These are phyloP conservation scores for Auricularia heimuer DNA, from an alignment of 768 basidiomycete genomes.

Conservation along the genomic window DNA sequence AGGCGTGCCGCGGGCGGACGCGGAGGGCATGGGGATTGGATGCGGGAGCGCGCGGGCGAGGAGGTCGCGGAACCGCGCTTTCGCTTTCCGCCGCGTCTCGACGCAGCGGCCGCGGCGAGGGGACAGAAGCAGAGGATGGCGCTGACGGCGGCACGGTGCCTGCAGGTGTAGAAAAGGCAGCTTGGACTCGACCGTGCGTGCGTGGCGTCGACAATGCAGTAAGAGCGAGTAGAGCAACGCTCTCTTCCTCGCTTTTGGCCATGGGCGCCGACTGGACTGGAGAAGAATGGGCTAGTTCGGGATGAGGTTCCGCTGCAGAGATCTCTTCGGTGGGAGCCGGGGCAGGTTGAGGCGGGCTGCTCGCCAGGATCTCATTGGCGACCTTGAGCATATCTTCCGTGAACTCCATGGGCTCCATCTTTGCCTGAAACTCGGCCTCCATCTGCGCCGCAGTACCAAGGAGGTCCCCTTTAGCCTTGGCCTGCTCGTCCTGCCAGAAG, in stretches of 20 bases:
- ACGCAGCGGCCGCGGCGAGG: neutral
- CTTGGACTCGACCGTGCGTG: no score
- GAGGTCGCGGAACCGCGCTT: conserved; percentile 1
- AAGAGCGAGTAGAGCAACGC: neutral
- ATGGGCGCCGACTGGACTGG: no score
- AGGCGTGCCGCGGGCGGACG: neutral
- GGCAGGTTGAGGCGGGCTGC: no score
- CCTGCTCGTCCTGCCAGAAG: neutral
- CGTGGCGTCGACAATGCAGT: neutral
- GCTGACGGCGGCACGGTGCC: neutral
- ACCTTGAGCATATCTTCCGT: no score
- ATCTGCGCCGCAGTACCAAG: neutral
- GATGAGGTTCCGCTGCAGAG: no score
- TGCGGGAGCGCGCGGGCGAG: neutral
- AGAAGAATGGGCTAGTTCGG: no score
- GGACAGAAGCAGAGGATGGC: neutral
- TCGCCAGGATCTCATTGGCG: no score
- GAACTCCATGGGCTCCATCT: no score
- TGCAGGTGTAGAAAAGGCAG: neutral
- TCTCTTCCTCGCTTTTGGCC: no score
- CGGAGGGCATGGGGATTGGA: neutral
- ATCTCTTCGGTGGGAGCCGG: no score
- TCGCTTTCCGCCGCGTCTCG: neutral
- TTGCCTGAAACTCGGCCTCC: no score
- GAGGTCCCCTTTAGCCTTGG: neutral